Conservation (phyloP, 2,329 filamentous ascomycete genomes). For the Periconia macrospinosa region DNA sequence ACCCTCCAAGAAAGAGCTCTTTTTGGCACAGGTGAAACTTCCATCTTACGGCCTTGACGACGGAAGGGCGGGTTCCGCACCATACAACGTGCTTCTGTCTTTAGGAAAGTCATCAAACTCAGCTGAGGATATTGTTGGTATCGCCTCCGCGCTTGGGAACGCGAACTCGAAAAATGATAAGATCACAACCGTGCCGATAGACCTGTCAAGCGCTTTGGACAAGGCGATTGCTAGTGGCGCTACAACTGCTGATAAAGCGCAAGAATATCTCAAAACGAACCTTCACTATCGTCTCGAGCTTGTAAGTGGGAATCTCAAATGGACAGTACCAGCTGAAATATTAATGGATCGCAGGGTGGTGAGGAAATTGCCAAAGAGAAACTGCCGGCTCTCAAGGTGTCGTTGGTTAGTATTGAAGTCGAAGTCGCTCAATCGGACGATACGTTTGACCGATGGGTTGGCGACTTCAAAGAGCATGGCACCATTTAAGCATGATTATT, state of each 20-base stretch:
- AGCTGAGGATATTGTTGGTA: conserved; percentile 8
- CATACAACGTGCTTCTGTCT: conserved; percentile 18
- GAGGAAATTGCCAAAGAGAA: conserved; percentile 13
- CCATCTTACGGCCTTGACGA: conserved; percentile 13
- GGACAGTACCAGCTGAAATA: not conserved
- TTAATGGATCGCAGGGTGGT: conserved; percentile 9
- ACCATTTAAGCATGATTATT: not conserved
- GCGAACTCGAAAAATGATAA: conserved; percentile 7
- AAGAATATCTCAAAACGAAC: conserved; percentile 16
- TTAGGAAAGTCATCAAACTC: conserved; percentile 10
- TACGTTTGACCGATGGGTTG: conserved; percentile 20
- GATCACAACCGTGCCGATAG: conserved; percentile 5
- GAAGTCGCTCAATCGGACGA: conserved; percentile 16
- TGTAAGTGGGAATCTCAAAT: conserved; percentile 8
- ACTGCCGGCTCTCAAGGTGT: conserved; percentile 12
- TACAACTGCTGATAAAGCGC: conserved; percentile 5
- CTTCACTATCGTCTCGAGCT: conserved; percentile 13
- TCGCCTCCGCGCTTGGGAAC: conserved; percentile 11
- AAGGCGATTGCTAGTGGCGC: conserved; percentile 7
- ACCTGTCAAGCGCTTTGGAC: conserved; percentile 9
- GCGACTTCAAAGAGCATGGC: conserved; percentile 15
- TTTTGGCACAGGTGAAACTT: conserved; percentile 11
- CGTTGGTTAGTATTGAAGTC: conserved; percentile 15
- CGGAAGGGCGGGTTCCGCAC: conserved; percentile 7
- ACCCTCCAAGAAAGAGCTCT: conserved; percentile 5